Conservation (phyloP, 2,329 filamentous ascomycete genomes). For the Calonectria naviculata region DNA sequence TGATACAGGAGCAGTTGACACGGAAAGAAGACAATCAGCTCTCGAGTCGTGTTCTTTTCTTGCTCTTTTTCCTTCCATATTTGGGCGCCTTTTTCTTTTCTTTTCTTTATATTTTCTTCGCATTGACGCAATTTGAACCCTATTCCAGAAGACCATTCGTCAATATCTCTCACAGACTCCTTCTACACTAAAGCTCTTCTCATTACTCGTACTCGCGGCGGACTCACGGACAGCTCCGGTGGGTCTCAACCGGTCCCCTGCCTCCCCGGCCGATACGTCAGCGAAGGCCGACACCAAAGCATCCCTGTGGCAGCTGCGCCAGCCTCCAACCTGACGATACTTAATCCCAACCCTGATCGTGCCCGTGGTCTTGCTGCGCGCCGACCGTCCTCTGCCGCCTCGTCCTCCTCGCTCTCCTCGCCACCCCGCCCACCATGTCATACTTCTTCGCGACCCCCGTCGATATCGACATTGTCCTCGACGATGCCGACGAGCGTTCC, state of each 20-base stretch:
- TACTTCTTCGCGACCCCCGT: conserved; percentile 99
- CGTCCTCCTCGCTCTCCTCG: neutral
- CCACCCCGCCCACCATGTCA: conserved; percentile 72
- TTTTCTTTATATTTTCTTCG: neutral
- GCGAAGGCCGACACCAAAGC: conserved; percentile 39
- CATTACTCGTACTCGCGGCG: conserved; percentile 2
- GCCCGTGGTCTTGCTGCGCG: conserved; percentile 1
- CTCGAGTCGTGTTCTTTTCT: neutral
- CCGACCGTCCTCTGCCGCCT: conserved; percentile 3
- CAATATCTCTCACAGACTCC: neutral
- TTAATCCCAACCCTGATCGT: neutral
- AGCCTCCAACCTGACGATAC: conserved; percentile 31
- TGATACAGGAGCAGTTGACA: neutral
- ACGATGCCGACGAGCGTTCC: conserved; percentile 91
- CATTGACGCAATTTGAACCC: neutral
- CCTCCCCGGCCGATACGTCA: conserved; percentile 47
- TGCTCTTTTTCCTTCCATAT: neutral
- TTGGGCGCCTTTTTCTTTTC: neutral
- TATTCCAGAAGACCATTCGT: neutral
- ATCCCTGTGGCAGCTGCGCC: conserved; percentile 32
- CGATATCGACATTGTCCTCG: conserved; percentile 98
- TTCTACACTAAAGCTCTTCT: neutral
- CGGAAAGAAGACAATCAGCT: neutral
- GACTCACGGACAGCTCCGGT: conserved; percentile 33
- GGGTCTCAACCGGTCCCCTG: conserved; percentile 38